Base-by-base conservation (phyloP, 768 basidiomycete genomes). In the Termitomyces sp. region DNA sequence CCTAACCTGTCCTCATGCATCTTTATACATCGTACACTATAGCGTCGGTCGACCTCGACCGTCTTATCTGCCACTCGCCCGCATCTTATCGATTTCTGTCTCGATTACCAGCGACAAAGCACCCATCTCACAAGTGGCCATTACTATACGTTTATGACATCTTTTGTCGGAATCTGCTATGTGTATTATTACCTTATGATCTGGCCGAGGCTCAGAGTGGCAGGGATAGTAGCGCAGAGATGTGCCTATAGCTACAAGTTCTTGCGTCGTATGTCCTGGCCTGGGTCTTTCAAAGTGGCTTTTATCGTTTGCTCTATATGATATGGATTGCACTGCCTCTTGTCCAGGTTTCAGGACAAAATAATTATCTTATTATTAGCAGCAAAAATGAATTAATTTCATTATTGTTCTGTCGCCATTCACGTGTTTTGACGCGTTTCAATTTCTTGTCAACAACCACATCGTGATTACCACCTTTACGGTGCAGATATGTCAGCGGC, bases 151-250 rank as follows among this genome's bases (percentile, higher is more conserved):
- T 65, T 59, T 66, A 61, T 62, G 66, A 61, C 60, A 68, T 67
- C 67, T 71, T 66, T 67, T 68, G 49, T 50, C 49, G 72, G 70
- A 69, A 72, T 68, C 62, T 69, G 65, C 65, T 50, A 67, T 65
- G 65, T 66, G 67, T 73, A 71, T 64, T 65, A 69, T 64, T 59
- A 66, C 59, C 53, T 60, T 56, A 54, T 60, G 53, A 56, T 59
- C 55, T 61, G 60, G 56, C 48, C 57, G 51, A 54, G 60, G 51
- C 48, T 60, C 46, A 45, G 47, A 53, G 60, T 60, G 57, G 55
- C 53, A 54, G 58, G 59, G 56, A 53, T 54, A 51, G 55, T 38
- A 55, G 49, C 32, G 32, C 46, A 53, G 53, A 40, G 55, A 45
- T 30, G 48, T 57, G 53, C 47, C 49, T 55, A 43, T 55, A 62